phyloP scores from a whole-genome alignment of 108 stramenopile species.

The Skeletonema tropicum region DNA sequence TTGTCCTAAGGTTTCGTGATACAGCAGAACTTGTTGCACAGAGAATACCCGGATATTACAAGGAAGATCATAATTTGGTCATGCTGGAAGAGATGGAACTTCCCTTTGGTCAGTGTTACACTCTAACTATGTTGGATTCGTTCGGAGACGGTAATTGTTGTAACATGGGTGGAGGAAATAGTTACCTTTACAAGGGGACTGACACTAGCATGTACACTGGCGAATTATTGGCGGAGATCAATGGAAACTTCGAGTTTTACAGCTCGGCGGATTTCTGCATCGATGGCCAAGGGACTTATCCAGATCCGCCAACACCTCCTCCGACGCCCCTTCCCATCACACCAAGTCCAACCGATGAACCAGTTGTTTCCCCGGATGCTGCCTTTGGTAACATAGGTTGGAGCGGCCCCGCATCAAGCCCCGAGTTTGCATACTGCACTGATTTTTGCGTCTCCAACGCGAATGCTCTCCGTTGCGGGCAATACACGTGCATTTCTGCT shows the following conservation, averaged over 20 bases:
- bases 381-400: conserved; percentile 22
- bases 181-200: conserved; percentile 26
- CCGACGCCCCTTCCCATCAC: not conserved
- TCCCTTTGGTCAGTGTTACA: conserved; percentile 38
- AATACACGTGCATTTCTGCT: conserved; percentile 21
- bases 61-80: conserved; percentile 23
- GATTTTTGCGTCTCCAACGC: conserved; percentile 28
- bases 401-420: conserved; percentile 33
- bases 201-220: conserved; percentile 37
- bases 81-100: conserved; percentile 31
- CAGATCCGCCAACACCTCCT: not conserved
- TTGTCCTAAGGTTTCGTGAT: conserved; percentile 20
- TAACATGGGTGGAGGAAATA: conserved; percentile 39
- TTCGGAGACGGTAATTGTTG: conserved; percentile 49
- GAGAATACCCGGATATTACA: conserved; percentile 40
- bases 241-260: conserved; percentile 34
- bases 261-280: conserved; percentile 32
- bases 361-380: not conserved
- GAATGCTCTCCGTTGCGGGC: conserved; percentile 19
- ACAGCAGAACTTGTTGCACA: conserved; percentile 26
- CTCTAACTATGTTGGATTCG: conserved; percentile 32
- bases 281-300: not conserved
- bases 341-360: not conserved
- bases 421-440: conserved; percentile 39
- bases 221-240: conserved; percentile 31